Evolutionary conservation across 177 flowering plant genomes (phyloP), one percentile per base, ranked within the genome.

Genomic region (Vitis hybrid): DNA sequence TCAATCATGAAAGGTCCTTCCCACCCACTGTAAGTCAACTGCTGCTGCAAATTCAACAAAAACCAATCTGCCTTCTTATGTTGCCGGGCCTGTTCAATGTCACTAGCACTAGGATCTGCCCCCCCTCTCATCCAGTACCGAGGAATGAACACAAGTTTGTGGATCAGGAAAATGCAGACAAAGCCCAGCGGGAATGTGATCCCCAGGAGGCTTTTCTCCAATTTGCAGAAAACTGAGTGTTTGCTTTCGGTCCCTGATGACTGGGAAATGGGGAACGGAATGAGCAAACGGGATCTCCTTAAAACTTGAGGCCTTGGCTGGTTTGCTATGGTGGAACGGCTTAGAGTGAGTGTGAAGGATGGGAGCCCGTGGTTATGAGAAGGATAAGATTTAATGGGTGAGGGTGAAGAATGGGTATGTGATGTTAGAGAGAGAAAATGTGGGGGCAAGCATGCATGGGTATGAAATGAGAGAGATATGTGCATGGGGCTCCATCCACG

Each of bases 111-210:
- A 67, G 61, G 70, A 61, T 77, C 82, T n/a, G 54, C 78, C 58
- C 10, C 11, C 56, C 59, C 70, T 66, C 48, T 72, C 82, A 69
- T 76, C 75, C 52, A 48, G 49, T 8, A 13, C 12, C 8, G 73
- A 67, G 2, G 74, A 70, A 10, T 69, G 68, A 60, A 50, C 30
- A 64, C 77, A 75, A 9, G 81, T 72, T 20, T 74, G 71, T 1
- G 80, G 81, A 66, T 84, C 85, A 32, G 88, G 90, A n/a, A 64
- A 87, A 87, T 5, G 80, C 78, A 63, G 92, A 89, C 79, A 88
- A 71, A n/a, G n/a, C 92, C 92, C 87, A 30, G 66, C 14, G 0
- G 90, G 92, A 10, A 88, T 79, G 61, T 87, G 84, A 30, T 77
- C 76, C 3, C 20, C 66, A 10, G 81, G 83, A 20, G 86, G 83